These are phyloP conservation scores for Ormosia emarginata DNA, from an alignment of 306 rosid genomes.

Conservation along the genomic window DNA sequence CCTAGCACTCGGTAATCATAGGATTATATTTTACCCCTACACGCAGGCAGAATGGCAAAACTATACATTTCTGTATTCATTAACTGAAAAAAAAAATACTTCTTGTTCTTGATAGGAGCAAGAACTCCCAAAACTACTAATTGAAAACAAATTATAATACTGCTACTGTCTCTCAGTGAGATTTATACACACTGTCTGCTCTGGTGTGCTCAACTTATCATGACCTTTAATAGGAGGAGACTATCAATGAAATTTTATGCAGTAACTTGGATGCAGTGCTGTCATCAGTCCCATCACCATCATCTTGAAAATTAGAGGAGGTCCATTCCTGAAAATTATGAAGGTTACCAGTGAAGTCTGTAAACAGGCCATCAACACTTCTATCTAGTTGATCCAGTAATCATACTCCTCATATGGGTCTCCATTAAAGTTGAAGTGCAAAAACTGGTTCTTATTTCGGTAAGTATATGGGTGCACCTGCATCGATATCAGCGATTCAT, in stretches of 20 bases:
- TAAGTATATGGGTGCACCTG: constrained; percentile 75
- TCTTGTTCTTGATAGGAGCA: neutral
- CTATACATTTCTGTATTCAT: neutral
- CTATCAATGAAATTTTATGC: constrained; percentile 43
- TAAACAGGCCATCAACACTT: constrained; percentile 63
- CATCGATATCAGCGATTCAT: neutral
- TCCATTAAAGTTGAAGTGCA: constrained; percentile 52
- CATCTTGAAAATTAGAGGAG: constrained; percentile 22
- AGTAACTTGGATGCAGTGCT: constrained; percentile 33
- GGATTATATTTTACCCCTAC: too few species aligned
- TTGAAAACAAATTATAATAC: neutral
- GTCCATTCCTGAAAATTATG: constrained; percentile 56
- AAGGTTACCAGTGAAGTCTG: constrained; percentile 70
- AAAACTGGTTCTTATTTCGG: constrained; percentile 50
- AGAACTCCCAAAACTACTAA: neutral
- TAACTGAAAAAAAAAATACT: neutral
- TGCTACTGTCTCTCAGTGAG: neutral
- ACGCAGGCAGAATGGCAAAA: too few species aligned
- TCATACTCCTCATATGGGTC: constrained; percentile 56
- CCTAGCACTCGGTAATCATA: too few species aligned
- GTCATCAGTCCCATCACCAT: neutral
- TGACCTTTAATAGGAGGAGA: neutral
- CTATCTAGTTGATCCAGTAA: constrained; percentile 56
- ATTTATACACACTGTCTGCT: neutral
- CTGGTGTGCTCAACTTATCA: neutral